Conservation (phyloP, 768 basidiomycete genomes). For the Russula sp. region DNA sequence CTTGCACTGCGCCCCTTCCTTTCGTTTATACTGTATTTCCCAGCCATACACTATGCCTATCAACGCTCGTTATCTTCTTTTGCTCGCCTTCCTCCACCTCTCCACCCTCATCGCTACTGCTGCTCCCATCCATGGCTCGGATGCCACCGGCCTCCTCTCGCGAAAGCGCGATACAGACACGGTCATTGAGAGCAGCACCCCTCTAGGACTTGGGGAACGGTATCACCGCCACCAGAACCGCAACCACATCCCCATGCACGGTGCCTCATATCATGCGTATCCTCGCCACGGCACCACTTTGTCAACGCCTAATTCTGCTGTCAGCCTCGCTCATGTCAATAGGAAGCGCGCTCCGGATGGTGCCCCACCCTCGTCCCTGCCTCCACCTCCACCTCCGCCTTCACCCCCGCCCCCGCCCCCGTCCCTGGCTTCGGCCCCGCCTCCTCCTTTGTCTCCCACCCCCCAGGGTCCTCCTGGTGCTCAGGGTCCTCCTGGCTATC, state of each 20-base stretch:
- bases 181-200: background rate
- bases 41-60: slow-evolving; percentile 5
- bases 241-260: background rate
- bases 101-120: background rate
- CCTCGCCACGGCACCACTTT: background rate
- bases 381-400: background rate
- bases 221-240: slow-evolving; percentile 1
- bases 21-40: background rate
- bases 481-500: background rate
- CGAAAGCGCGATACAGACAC: background rate
- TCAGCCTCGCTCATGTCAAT: background rate
- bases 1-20: slow-evolving; percentile 4
- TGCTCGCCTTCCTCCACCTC: slow-evolving; percentile 15
- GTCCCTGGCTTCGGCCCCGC: background rate
- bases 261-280: background rate
- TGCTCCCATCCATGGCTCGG: background rate
- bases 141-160: background rate
- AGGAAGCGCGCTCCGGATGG: background rate
- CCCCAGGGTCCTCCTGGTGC: background rate
- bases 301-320: background rate
- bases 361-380: background rate
- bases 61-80: slow-evolving; percentile 16
- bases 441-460: background rate
- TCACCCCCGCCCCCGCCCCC: background rate
- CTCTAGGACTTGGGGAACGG: background rate